Percentiles rank a stretch among this genome's conserved stretches.
phyloP scores from a whole-genome alignment of 345 rosid species.

The Salix caprea region DNA sequence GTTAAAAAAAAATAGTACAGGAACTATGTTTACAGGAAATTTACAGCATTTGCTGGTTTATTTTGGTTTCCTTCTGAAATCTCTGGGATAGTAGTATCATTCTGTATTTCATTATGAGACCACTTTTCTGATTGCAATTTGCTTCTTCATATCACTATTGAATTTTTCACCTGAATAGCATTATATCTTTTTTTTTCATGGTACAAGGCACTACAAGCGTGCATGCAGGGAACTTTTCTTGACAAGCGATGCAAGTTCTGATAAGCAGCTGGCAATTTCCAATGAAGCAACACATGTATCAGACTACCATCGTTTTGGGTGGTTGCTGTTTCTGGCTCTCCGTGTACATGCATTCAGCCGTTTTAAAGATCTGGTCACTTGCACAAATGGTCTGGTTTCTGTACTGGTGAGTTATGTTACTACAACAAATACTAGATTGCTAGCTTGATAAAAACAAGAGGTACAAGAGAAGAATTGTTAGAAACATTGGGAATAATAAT shows the following conservation, averaged over 20 bases:
- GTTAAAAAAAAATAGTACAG: background rate
- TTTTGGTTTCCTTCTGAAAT: background rate
- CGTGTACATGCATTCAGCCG: constrained; percentile 78
- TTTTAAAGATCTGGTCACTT: constrained; percentile 80
- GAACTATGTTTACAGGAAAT: background rate
- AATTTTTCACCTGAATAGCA: constrained; percentile 5
- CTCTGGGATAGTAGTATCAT: background rate
- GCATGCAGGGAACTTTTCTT: constrained; percentile 68
- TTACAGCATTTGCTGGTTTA: background rate
- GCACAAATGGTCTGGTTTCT: constrained; percentile 81
- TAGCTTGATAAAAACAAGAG: background rate
- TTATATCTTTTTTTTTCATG: constrained; percentile 4
- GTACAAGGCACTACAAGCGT: constrained; percentile 68
- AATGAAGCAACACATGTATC: constrained; percentile 36
- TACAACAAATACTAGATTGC: background rate
- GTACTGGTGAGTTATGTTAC: constrained; percentile 63
- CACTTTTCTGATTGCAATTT: background rate
- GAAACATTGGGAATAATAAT: background rate
- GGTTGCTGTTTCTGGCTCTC: constrained; percentile 89
- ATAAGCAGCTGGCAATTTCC: constrained; percentile 35
- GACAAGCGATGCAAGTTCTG: constrained; percentile 44
- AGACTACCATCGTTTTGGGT: constrained; percentile 79
- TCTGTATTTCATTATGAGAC: background rate
- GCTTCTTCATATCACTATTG: background rate
- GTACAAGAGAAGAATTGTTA: background rate